Evolutionary conservation across 345 rosid species (phyloP).

Genomic region (Erucastrum elatum): DNA sequence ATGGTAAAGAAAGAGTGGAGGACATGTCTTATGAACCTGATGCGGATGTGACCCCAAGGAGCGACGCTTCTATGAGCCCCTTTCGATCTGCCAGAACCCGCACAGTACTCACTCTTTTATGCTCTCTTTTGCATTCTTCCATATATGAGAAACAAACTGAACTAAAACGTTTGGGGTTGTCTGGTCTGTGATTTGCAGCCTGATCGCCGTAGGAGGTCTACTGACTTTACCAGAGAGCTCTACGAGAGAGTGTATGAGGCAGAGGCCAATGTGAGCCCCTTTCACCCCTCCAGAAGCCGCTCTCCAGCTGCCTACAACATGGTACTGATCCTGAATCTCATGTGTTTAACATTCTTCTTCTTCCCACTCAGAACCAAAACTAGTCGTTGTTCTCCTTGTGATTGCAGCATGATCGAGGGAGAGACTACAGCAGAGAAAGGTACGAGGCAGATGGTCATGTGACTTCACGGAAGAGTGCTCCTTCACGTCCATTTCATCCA

Average conservation of each 20-base stretch:
- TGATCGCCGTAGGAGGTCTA: slow-evolving; percentile 36
- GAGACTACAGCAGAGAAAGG: slow-evolving; percentile 33
- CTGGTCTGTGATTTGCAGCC: slow-evolving; percentile 28
- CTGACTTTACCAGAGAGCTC: slow-evolving; percentile 26
- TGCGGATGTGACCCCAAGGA: slow-evolving; percentile 32
- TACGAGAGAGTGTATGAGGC: slow-evolving; percentile 32
- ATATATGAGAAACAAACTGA: background rate
- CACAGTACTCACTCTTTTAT: slow-evolving; percentile 22
- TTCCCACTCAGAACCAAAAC: background rate
- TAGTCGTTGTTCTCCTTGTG: background rate
- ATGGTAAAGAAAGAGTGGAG: slow-evolving; percentile 18
- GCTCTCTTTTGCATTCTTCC: background rate
- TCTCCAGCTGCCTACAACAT: slow-evolving; percentile 34
- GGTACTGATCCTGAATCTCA: slow-evolving; percentile 11
- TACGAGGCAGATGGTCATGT: slow-evolving; percentile 18
- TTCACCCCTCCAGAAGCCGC: slow-evolving; percentile 39
- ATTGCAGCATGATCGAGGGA: slow-evolving; percentile 28
- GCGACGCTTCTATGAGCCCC: slow-evolving; percentile 25
- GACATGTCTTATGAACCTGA: slow-evolving; percentile 26
- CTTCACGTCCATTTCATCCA: slow-evolving; percentile 37
- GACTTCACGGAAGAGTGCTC: slow-evolving; percentile 18
- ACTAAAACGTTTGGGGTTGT: background rate
- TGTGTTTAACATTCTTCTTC: background rate
- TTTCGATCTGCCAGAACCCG: slow-evolving; percentile 29
- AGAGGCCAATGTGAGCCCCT: slow-evolving; percentile 38